Conservation (phyloP, 352 stramenopile genomes). For the Phytophthora nicotianae region DNA sequence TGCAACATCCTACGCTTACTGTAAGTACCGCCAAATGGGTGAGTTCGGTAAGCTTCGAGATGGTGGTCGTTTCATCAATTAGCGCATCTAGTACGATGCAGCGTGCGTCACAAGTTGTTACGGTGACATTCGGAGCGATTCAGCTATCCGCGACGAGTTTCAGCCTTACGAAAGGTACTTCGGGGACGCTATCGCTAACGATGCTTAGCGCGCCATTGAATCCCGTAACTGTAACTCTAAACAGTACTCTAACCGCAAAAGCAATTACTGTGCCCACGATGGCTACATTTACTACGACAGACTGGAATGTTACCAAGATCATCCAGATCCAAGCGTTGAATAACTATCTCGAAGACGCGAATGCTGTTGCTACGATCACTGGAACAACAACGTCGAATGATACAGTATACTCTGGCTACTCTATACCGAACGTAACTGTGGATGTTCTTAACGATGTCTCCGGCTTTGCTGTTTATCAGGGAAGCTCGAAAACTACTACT, state of each 20-base stretch:
- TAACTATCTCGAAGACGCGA: constrained; percentile 59
- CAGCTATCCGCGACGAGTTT: constrained; percentile 46
- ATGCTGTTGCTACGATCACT: constrained; percentile 31
- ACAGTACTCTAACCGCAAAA: constrained; percentile 35
- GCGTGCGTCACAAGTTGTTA: constrained; percentile 27
- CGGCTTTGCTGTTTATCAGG: constrained; percentile 50
- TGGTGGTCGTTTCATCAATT: constrained; percentile 40
- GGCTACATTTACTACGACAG: constrained; percentile 33
- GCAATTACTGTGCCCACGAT: constrained; percentile 29
- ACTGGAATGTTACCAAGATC: constrained; percentile 41
- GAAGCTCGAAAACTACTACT: constrained; percentile 32
- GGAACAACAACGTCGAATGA: constrained; percentile 41
- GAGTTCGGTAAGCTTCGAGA: constrained; percentile 38
- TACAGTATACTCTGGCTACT: constrained; percentile 35
- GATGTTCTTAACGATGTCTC: constrained; percentile 62
- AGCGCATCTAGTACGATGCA: constrained; percentile 46
- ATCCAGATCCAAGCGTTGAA: constrained; percentile 51
- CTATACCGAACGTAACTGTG: constrained; percentile 32
- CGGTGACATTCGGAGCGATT: constrained; percentile 43
- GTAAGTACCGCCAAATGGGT: constrained; percentile 36
- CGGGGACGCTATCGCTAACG: constrained; percentile 25
- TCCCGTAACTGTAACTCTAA: constrained; percentile 42
- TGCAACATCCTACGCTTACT: constrained; percentile 35
- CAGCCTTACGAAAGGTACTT: constrained; percentile 46
- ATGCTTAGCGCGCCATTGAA: constrained; percentile 49